Evolutionary conservation across 2,329 filamentous ascomycete genomes (phyloP).

Genomic region (Ophiocordyceps polyrhachis-furcata): DNA sequence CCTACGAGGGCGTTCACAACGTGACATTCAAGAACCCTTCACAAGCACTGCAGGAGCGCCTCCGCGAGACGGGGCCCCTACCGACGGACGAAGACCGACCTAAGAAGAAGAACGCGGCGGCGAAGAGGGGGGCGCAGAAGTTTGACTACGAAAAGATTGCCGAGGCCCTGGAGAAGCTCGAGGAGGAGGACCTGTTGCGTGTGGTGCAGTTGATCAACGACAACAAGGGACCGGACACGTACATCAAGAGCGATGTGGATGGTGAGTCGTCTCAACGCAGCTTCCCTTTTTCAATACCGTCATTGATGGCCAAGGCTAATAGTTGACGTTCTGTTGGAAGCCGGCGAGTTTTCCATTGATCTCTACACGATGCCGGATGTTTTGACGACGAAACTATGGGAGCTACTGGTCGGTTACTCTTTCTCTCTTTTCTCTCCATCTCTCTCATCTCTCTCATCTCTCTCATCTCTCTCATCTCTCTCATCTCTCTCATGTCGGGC

Average conservation of each 20-base stretch:
- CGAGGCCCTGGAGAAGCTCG: conserved; percentile 71
- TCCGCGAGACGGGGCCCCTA: conserved; percentile 75
- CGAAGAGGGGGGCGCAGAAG: conserved; percentile 60
- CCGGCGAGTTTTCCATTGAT: conserved; percentile 95
- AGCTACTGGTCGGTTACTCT: conserved; percentile 41
- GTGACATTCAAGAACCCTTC: conserved; percentile 89
- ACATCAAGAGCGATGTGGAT: conserved; percentile 93
- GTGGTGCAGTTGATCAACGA: conserved; percentile 98
- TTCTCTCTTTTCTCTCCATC: too few relatives aligned
- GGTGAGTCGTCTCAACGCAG: conserved; percentile 33
- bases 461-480: too few relatives aligned
- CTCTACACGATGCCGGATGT: conserved; percentile 88
- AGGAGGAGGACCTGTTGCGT: conserved; percentile 82
- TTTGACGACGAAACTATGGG: conserved; percentile 88
- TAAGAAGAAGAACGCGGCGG: conserved; percentile 42
- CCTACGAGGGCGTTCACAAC: conserved; percentile 67
- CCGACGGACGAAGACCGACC: conserved; percentile 48
- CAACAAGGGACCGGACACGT: conserved; percentile 84
- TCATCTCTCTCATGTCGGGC: too few relatives aligned
- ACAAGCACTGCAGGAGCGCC: conserved; percentile 56
- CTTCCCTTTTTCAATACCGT: neutral
- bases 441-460: too few relatives aligned
- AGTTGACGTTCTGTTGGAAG: conserved; percentile 25
- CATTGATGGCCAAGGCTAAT: conserved; percentile 13
- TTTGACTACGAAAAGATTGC: conserved; percentile 92